Conservation (phyloP, 768 basidiomycete genomes). For the Leccinum subgranulosum region DNA sequence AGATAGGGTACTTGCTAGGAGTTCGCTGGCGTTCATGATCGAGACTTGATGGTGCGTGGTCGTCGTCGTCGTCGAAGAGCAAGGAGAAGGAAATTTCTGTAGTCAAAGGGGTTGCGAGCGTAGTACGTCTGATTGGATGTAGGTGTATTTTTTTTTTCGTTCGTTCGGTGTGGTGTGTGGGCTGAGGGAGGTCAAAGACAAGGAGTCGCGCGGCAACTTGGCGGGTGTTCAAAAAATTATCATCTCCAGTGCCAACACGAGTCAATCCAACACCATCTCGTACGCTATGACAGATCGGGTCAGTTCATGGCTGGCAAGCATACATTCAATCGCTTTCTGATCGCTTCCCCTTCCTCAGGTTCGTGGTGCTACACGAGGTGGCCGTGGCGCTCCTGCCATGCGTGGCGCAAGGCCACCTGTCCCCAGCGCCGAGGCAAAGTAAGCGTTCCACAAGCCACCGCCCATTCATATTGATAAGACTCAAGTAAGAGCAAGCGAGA, state of each 20-base stretch:
- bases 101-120: constrained; percentile 11
- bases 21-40: constrained; percentile 87
- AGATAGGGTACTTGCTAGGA: constrained; percentile 91
- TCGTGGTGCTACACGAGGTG: constrained; percentile 55
- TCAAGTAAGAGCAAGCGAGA: constrained; percentile 62
- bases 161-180: constrained; percentile 8
- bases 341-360: constrained; percentile 41
- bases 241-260: constrained; percentile 12
- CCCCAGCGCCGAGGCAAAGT: constrained; percentile 25
- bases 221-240: constrained; percentile 34
- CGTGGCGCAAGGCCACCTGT: constrained; percentile 19
- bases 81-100: constrained; percentile 12
- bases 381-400: constrained; percentile 37
- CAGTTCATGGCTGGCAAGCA: constrained; percentile 2
- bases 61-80: constrained; percentile 23
- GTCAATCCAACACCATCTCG: constrained; percentile 12
- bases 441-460: constrained; percentile 8
- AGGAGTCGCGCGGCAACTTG: constrained; percentile 27
- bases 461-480: constrained; percentile 28
- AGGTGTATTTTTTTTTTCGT: neutral
- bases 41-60: constrained; percentile 20
- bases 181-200: constrained; percentile 23
- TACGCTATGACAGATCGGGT: constrained; percentile 33
- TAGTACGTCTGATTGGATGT: constrained; percentile 9
- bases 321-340: constrained; percentile 9